Evolutionary conservation across 495 filamentous ascomycete species (phyloP), one percentile per base, ranked within the genome.

Genomic region (Aspergillus avenaceus): DNA sequence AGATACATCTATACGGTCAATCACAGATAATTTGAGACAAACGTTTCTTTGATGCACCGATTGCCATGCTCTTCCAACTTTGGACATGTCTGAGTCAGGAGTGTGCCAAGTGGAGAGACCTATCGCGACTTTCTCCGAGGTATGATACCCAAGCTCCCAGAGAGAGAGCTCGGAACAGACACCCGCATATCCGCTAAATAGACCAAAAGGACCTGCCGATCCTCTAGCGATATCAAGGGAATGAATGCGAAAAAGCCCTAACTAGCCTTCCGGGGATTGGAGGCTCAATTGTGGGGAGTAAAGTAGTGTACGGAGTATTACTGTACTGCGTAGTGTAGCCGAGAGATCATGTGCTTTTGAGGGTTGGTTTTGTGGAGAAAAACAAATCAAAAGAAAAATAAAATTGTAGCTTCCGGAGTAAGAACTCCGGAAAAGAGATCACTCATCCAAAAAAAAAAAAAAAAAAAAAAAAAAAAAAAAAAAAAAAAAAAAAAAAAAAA

Each of bases 251-350:
- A 9, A 8, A 9, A 38, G 34, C 34, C 16, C 6, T 38, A 32
- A 6, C 45, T 29, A 53, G 46, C 34, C 26, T 13, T 48, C 46
- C 21, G 46, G 46, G 34, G 46, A 38, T 48, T 19, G 24, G 50
- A 58, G 50, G 50, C 50, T 53, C 55, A 59, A 52, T 29, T 54
- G 56, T 44, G 56, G 51, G 52, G 51, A 32, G 32, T 21, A 8
- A 26, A 23, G 29, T 19, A 40, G 32, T 12, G 26, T 38, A 31
- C 26, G 22, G 21, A 23, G 24, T 25, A 38, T 32, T 47, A 38
- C 26, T 41, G 26, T 25, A 24, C 23, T 28, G 22, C 43, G 18
- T 31, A 41, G 46, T 42, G 36, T 29, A 52, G 41, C 50, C 46
- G 50, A 50, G 42, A 50, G 50, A 47, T 47, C 45, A 43, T 50